These are phyloP conservation scores for Cladosporium phlei DNA, from an alignment of 2,329 filamentous ascomycete genomes.

Conservation along the genomic window DNA sequence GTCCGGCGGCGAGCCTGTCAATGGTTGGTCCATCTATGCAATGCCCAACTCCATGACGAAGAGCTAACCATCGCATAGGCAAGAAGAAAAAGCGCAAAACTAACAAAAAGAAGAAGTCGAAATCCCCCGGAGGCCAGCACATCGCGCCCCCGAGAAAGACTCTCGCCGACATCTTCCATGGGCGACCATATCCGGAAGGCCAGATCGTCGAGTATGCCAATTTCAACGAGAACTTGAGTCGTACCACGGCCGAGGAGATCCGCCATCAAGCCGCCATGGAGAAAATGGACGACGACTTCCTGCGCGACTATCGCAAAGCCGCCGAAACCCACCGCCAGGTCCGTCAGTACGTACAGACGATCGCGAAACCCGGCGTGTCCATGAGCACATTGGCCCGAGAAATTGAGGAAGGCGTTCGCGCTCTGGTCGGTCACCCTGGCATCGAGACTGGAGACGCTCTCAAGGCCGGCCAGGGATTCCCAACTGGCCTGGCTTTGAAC, in stretches of 20 bases:
- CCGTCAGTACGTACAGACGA: constrained; percentile 75
- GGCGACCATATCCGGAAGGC: constrained; percentile 68
- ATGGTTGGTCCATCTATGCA: background rate
- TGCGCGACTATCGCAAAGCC: constrained; percentile 75
- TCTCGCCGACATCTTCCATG: constrained; percentile 68
- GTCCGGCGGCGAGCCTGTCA: background rate
- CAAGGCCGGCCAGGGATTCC: constrained; percentile 79
- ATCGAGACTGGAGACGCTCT: constrained; percentile 73
- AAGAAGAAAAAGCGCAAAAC: constrained; percentile 20
- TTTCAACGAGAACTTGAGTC: constrained; percentile 67
- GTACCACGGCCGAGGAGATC: constrained; percentile 81
- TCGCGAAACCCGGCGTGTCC: constrained; percentile 69
- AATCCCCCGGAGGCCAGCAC: constrained; percentile 65
- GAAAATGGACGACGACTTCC: constrained; percentile 72
- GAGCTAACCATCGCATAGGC: constrained; percentile 13
- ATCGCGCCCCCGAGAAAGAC: constrained; percentile 72
- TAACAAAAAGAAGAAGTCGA: constrained; percentile 66
- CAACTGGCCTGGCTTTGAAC: constrained; percentile 77
- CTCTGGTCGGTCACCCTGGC: constrained; percentile 70
- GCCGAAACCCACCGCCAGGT: constrained; percentile 89
- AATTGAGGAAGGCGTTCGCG: constrained; percentile 79
- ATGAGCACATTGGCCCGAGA: constrained; percentile 78
- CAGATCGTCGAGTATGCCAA: constrained; percentile 66
- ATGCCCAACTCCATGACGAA: constrained; percentile 9
- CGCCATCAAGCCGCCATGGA: constrained; percentile 60